Evolutionary conservation across 441 rosid genomes (phyloP).

Genomic region (Metrosideros polymorpha): DNA sequence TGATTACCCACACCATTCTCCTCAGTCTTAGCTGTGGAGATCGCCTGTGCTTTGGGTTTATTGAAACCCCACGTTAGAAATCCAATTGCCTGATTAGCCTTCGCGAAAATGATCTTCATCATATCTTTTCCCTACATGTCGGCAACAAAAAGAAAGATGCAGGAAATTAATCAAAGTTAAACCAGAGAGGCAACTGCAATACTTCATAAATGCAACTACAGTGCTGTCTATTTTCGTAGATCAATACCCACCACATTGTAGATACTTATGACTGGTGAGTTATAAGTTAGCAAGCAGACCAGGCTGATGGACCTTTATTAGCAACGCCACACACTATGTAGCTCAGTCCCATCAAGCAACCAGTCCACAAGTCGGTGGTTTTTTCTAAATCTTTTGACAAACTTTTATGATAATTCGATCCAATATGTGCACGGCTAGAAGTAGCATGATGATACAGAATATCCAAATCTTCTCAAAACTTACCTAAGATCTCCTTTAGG

Average conservation of each 20-base stretch:
- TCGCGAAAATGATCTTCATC: conserved; percentile 8
- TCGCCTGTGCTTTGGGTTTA: conserved; percentile 5
- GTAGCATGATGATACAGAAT: not conserved
- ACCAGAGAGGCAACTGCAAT: not conserved
- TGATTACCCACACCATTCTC: not conserved
- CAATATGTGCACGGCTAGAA: not conserved
- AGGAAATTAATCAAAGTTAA: not conserved
- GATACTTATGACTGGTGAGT: not conserved
- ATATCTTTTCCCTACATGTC: not conserved
- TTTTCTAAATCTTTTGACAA: not conserved
- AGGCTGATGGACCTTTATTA: not conserved
- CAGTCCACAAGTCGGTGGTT: not conserved
- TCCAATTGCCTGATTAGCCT: conserved; percentile 15
- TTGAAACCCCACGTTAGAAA: conserved; percentile 10
- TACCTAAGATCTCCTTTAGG: not conserved
- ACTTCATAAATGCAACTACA: not conserved
- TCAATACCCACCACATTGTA: not conserved
- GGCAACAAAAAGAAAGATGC: not conserved
- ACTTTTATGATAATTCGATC: not conserved
- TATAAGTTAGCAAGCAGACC: not conserved
- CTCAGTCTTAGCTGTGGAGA: not conserved
- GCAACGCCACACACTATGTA: not conserved
- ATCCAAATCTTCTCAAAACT: not conserved
- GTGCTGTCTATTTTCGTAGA: not conserved
- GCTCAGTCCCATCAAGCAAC: not conserved